Evolutionary conservation across 768 basidiomycete species (phyloP).

Genomic region (Tricholoma sp.): DNA sequence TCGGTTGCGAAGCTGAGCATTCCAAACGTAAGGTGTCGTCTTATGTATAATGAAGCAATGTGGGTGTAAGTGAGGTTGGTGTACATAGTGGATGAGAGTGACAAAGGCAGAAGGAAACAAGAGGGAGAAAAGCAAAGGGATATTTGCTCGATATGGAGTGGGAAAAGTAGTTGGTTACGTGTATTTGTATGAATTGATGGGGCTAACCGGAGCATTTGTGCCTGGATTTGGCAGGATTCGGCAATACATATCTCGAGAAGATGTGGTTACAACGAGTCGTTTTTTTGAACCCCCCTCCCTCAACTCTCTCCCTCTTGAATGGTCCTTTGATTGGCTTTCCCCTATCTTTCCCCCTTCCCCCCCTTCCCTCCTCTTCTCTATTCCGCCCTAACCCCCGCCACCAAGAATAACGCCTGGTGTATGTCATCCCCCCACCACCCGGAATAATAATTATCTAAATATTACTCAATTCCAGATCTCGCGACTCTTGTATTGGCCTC

Average conservation of each 20-base stretch:
- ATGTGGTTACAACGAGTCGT: background rate
- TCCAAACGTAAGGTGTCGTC: too few species aligned
- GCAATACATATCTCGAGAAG: slow-evolving; percentile 14
- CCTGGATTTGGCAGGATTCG: slow-evolving; percentile 3
- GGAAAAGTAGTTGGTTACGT: too few species aligned
- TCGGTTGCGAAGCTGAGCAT: background rate
- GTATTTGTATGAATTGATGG: background rate
- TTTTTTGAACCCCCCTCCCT: background rate
- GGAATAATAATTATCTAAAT: background rate
- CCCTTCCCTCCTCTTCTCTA: slow-evolving; percentile 17
- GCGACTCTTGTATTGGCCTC: slow-evolving; percentile 94
- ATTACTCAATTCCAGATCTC: slow-evolving; percentile 74
- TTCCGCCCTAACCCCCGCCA: slow-evolving; percentile 36
- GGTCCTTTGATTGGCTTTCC: slow-evolving; percentile 17
- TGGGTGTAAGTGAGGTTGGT: background rate
- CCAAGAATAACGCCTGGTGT: slow-evolving; percentile 50
- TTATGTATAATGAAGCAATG: background rate
- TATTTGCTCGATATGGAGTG: too few species aligned
- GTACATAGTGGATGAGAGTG: too few species aligned
- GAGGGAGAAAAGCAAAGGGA: too few species aligned
- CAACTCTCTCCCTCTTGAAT: slow-evolving; percentile 6
- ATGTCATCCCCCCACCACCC: slow-evolving; percentile 8
- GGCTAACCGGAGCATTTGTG: background rate
- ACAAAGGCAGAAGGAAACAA: too few species aligned
- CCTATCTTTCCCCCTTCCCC: background rate